phyloP scores from a whole-genome alignment of 1,284 basidiomycete genomes.

The Polyporus tsugae region DNA sequence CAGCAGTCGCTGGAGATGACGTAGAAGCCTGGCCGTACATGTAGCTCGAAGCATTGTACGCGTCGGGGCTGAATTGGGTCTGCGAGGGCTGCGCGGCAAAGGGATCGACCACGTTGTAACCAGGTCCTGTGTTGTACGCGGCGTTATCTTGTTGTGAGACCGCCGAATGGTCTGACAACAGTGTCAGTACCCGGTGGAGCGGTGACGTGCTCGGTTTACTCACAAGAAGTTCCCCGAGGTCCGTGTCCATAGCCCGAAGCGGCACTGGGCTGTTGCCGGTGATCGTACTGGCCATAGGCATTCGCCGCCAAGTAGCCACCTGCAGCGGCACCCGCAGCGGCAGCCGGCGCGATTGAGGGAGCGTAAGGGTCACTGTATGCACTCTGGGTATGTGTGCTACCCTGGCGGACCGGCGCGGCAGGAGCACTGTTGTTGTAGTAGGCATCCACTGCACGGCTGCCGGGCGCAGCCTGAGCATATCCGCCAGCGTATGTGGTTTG shows the following conservation, averaged over 20 bases:
- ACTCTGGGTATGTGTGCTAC: constrained; percentile 52
- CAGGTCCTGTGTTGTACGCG: constrained; percentile 47
- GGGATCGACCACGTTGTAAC: constrained; percentile 57
- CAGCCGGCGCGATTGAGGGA: constrained; percentile 28
- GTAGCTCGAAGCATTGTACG: constrained; percentile 49
- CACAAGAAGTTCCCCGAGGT: constrained; percentile 64
- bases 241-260: constrained; percentile 58
- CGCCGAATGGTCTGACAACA: constrained; percentile 55
- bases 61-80: constrained; percentile 47
- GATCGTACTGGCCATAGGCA: constrained; percentile 42
- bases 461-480: constrained; percentile 68
- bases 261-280: constrained; percentile 43
- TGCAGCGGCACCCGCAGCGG: constrained; percentile 37
- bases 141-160: constrained; percentile 54
- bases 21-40: constrained; percentile 34
- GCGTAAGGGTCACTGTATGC: constrained; percentile 46
- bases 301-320: constrained; percentile 24
- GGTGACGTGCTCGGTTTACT: constrained; percentile 35
- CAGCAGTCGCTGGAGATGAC: constrained; percentile 34
- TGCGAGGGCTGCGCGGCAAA: constrained; percentile 50
- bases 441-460: constrained; percentile 76
- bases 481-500: constrained; percentile 53
- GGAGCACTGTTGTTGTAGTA: constrained; percentile 61
- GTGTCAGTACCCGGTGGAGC: background rate
- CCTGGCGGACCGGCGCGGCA: constrained; percentile 51